Conservation (phyloP, 208 protist genomes). For the Leishmania tropica region DNA sequence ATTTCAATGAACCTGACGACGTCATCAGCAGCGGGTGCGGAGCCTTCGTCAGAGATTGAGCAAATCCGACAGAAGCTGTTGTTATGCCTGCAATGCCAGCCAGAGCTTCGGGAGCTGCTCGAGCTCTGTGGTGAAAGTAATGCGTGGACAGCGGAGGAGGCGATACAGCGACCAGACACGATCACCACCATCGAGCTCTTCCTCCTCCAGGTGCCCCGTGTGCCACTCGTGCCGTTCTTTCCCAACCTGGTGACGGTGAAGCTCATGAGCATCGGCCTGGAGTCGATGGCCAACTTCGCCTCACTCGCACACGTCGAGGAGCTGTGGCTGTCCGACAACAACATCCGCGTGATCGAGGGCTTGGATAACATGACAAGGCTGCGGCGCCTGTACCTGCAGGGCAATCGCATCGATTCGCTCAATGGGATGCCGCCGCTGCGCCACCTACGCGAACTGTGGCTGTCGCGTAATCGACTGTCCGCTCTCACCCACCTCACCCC, state of each 20-base stretch:
- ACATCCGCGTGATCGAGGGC: constrained; percentile 76
- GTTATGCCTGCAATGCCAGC: constrained; percentile 41
- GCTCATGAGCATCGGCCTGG: constrained; percentile 75
- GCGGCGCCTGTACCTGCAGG: constrained; percentile 79
- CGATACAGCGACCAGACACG: constrained; percentile 53
- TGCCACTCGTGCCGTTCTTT: constrained; percentile 74
- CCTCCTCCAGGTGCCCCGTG: constrained; percentile 61
- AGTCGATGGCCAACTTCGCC: constrained; percentile 72
- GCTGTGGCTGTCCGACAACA: constrained; percentile 91
- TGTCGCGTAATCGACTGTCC: constrained; percentile 72
- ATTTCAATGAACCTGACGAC: neutral
- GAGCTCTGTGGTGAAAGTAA: constrained; percentile 81
- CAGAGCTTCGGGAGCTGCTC: constrained; percentile 63
- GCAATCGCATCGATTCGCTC: constrained; percentile 85
- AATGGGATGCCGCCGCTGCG: constrained; percentile 69
- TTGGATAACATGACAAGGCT: constrained; percentile 74
- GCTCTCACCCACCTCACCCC: constrained; percentile 49
- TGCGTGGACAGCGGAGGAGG: constrained; percentile 76
- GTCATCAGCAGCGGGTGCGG: neutral
- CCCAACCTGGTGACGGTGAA: constrained; percentile 77
- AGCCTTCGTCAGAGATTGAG: constrained; percentile 34
- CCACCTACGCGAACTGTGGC: constrained; percentile 81
- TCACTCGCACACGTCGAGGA: constrained; percentile 76
- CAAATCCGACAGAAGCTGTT: constrained; percentile 46
- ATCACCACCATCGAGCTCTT: constrained; percentile 85